Percentiles rank a stretch among this genome's conserved stretches.
Conservation (phyloP, 352 stramenopile species). For the Pythium brassicae region DNA sequence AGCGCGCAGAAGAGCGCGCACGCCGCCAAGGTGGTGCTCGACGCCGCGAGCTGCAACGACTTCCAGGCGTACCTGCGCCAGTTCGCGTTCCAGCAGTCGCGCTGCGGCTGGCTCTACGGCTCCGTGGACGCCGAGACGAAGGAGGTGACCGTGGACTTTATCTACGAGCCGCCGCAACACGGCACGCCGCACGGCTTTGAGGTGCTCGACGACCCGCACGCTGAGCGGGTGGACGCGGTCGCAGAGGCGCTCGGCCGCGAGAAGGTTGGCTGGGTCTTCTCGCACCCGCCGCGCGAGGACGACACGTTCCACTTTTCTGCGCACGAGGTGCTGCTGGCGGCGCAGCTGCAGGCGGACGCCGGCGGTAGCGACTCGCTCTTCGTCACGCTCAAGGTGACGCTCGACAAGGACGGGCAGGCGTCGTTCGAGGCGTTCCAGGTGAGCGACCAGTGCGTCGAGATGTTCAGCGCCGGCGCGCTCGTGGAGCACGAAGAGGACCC, state of each 20-base stretch:
- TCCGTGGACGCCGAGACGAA: slow-evolving; percentile 82
- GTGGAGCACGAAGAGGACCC: slow-evolving; percentile 87
- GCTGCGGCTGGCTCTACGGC: slow-evolving; percentile 94
- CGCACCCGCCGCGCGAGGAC: slow-evolving; percentile 93
- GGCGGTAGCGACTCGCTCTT: slow-evolving; percentile 94
- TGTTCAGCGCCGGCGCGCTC: slow-evolving; percentile 94
- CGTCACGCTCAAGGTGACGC: slow-evolving; percentile 94
- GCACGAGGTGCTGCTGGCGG: slow-evolving; percentile 89
- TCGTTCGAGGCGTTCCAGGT: slow-evolving; percentile 97
- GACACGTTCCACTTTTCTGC: slow-evolving; percentile 94
- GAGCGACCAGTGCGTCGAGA: slow-evolving; percentile 96
- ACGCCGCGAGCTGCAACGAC: slow-evolving; percentile 83
- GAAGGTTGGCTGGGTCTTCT: slow-evolving; percentile 98
- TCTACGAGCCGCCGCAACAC: slow-evolving; percentile 96
- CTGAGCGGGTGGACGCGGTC: slow-evolving; percentile 80
- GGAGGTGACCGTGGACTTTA: slow-evolving; percentile 91
- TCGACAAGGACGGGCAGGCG: slow-evolving; percentile 91
- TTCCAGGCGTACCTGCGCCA: slow-evolving; percentile 90
- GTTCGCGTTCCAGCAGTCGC: slow-evolving; percentile 92
- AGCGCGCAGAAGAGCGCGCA: slow-evolving; percentile 90
- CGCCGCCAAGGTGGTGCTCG: slow-evolving; percentile 79
- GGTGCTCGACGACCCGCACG: slow-evolving; percentile 90
- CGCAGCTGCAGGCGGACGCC: slow-evolving; percentile 94
- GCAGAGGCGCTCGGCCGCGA: slow-evolving; percentile 84
- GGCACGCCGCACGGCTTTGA: slow-evolving; percentile 87